Conservation (phyloP, 2,329 filamentous ascomycete species). For the Niveomyces coronatus region DNA sequence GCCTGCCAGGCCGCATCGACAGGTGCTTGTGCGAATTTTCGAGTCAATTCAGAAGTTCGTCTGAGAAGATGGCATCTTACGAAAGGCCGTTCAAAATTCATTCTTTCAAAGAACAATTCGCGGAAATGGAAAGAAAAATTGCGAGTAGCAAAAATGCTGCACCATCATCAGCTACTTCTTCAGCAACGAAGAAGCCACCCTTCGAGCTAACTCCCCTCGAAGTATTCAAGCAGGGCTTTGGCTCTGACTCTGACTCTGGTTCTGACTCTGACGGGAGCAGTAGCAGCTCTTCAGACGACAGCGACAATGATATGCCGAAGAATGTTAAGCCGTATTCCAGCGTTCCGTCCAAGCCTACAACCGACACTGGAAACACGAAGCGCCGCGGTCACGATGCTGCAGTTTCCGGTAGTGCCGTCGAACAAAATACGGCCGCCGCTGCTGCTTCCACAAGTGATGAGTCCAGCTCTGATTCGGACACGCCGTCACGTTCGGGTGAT, state of each 20-base stretch:
- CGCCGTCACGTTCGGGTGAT: no score
- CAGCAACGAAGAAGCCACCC: conserved; percentile 17
- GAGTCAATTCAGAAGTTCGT: conserved; percentile 4
- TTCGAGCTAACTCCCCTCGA: no score
- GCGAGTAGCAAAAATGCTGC: conserved; percentile 22
- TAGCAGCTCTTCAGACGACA: conserved; percentile 24
- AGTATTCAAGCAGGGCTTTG: no score
- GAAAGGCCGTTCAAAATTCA: conserved; percentile 25
- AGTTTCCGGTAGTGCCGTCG: conserved; percentile 33
- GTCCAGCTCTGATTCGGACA: conserved; percentile 11
- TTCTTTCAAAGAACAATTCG: conserved; percentile 28
- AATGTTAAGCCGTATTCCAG: no score
- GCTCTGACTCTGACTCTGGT: conserved; percentile 21
- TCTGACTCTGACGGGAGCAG: conserved; percentile 21
- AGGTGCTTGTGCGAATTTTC: not conserved
- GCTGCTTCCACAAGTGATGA: conserved; percentile 8
- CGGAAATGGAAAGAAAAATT: conserved; percentile 26
- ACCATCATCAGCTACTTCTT: conserved; percentile 15
- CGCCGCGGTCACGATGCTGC: conserved; percentile 25
- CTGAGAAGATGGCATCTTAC: conserved; percentile 26
- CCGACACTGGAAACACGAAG: conserved; percentile 10
- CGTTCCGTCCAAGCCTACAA: conserved; percentile 12
- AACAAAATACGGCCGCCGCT: conserved; percentile 20
- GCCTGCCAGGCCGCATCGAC: not conserved
- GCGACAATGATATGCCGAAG: conserved; percentile 18